Evolutionary conservation across 306 rosid species (phyloP), one percentile per base, ranked within the genome.

Genomic region (Lathyrus tuberosus): DNA sequence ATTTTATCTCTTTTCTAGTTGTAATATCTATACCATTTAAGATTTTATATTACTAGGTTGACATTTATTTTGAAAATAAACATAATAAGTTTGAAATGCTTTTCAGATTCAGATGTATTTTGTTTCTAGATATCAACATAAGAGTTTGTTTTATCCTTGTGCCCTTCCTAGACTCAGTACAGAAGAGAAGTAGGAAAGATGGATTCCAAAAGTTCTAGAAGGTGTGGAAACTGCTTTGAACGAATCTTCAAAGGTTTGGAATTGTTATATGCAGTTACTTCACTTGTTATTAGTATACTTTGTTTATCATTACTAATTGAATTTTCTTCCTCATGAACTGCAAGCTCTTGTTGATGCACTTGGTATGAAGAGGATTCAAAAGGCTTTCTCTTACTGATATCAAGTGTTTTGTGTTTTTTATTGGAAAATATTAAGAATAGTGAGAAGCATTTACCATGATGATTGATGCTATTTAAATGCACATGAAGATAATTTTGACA

Each of bases 331-430:
- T 49, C 57, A 48, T 82, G 72, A 65, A 38, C 54, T 81, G 85
- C 96, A 94, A 97, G 87, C 33, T 30, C 33, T 30, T 30, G 6
- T 30, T 30, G 33, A 30, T 30, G 33, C 33, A 30, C 33, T 2
- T 30, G 5, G 4, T 2, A 4, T 30, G n/a, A n/a, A n/a, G n/a
- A n/a, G n/a, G n/a, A n/a, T n/a, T n/a, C n/a, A n/a, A n/a, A n/a
- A n/a, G n/a, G n/a, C n/a, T n/a, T n/a, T n/a, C n/a, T n/a, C n/a
- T n/a, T n/a, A n/a, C n/a, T n/a, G n/a, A n/a, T n/a, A n/a, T 24
- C 2, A 24, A 2, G 28, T 2, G 3, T 1, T 24, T 24, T 2
- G 28, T 2, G 28, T 24, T 24, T 24, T 2, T 24, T 2, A 24
- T 1, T 2, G 2, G 28, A 2, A 24, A 24, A 24, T 24, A 24